Evolutionary conservation across 2,329 filamentous ascomycete species (phyloP), one percentile per base, ranked within the genome.

Genomic region (Diaporthe amygdali): DNA sequence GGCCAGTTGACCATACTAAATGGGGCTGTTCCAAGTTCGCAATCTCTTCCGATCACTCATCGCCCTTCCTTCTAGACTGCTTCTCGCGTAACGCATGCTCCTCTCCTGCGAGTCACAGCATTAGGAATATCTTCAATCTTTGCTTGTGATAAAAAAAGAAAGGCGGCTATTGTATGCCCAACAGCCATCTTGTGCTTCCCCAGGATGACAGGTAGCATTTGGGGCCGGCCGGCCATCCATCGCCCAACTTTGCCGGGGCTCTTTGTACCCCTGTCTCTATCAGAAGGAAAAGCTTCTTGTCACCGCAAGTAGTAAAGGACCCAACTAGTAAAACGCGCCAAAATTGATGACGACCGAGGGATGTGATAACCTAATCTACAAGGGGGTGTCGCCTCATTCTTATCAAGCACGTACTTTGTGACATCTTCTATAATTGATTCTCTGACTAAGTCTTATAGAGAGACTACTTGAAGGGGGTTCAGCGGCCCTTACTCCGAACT

Each of bases 191-290:
- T 64, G 59, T 64, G 9, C 59, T 49, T 44, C 59, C 59, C 59
- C 59, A 64, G 41, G 59, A 64, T 64, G 59, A 64, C 44, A 64
- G 41, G 59, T 46, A 49, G 59, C 59, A 47, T 63, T 9, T 17
- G 15, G 25, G 5, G 41, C 27, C 44, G 30, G 59, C 59, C 59
- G 59, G 44, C 30, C 30, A n/a, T 2, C 27, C 44, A 20, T 9
- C 15, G 44, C 59, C 59, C 59, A 47, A 32, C 27, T 63, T 41
- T 47, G 59, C 41, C 59, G 55, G 59, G 20, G 41, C 34, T 20
- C 20, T 8, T 20, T 47, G 10, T 41, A 64, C n/a, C 59, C 59
- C 44, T 64, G 59, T 30, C 41, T 64, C 44, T 49, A 49, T 37
- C 59, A 64, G 25, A 47, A 47, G 27, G 27, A 34, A 37, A 63